Percentiles rank a stretch among this genome's conserved stretches.
phyloP scores from a whole-genome alignment of 768 basidiomycete genomes.

The Cyclocybe cylindracea region DNA sequence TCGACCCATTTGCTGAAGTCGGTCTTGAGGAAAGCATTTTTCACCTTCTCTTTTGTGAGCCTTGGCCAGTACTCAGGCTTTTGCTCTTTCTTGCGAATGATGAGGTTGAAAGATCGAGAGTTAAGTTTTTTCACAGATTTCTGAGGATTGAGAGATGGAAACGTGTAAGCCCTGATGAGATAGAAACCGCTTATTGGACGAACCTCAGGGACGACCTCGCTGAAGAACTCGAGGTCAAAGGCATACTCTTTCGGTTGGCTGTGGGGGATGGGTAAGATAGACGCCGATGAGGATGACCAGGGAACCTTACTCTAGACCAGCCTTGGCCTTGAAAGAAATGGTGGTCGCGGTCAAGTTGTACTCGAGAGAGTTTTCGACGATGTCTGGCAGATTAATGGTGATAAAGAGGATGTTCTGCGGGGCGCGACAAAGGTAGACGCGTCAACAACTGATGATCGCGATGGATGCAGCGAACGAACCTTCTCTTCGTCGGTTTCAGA shows the following conservation, averaged over 20 bases:
- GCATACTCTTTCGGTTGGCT: constrained; percentile 64
- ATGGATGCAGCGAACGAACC: constrained; percentile 39
- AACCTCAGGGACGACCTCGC: constrained; percentile 78
- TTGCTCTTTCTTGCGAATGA: constrained; percentile 80
- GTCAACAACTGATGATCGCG: constrained; percentile 16
- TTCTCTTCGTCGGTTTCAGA: constrained; percentile 63
- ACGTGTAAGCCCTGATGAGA: neutral
- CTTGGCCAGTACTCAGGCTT: constrained; percentile 89
- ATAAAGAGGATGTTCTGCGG: constrained; percentile 84
- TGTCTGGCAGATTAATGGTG: constrained; percentile 82
- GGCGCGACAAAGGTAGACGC: constrained; percentile 11
- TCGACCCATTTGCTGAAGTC: constrained; percentile 97
- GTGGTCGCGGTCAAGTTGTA: constrained; percentile 58
- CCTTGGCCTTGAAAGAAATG: constrained; percentile 65
- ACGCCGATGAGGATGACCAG: neutral
- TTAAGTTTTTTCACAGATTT: constrained; percentile 61
- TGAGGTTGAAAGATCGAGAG: constrained; percentile 64
- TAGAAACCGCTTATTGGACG: constrained; percentile 6
- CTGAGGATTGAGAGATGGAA: constrained; percentile 30
- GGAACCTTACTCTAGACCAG: constrained; percentile 54
- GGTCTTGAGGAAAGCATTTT: constrained; percentile 84
- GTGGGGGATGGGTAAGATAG: constrained; percentile 6
- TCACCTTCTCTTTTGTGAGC: constrained; percentile 85
- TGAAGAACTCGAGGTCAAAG: constrained; percentile 77
- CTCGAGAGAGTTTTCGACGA: constrained; percentile 56